Base-by-base conservation (phyloP, 495 filamentous ascomycete species). In the Penicillium roqueforti region DNA sequence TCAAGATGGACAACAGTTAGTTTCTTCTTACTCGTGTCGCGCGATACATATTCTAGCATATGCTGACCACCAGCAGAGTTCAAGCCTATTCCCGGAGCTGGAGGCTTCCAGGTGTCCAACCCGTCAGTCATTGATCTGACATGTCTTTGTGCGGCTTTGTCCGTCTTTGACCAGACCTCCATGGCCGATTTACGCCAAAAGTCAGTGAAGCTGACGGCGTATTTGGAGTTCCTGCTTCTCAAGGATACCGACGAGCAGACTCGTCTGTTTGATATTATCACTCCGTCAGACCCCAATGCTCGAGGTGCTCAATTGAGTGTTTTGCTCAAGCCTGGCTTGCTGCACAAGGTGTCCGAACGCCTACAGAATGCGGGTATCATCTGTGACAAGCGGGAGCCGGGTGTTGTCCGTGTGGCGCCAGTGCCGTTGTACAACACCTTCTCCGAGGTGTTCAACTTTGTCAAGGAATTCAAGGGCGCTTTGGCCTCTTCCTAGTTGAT, bases 401-500 rank as follows among this genome's bases (percentile, higher is more conserved):
- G 92, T 70, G 93, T 98, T 34, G 81, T 98, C 9, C 79, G 93
- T n/a, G 89, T 95, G 4, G 91, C 92, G n/a, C 93, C 93, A 1
- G 82, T 85, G 46, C 92, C 93, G 29, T 61, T 97, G 45, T 98
- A 96, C 68, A 97, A 96, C 72, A 84, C 77, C 1, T 96, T 85
- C 65, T 71, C 67, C 43, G 93, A 98, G 64, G 86, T 89, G 7
- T 88, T 83, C 68, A 62, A 67, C 3, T 97, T 97, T 71, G 84
- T 87, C 5, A 61, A 81, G 54, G 80, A 64, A n/a, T 66, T 76
- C 38, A 69, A 66, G 58, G 55, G 56, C 14, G 69, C 74, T 8
- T 44, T 76, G 51, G 40, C 49, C 31, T 42, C 37, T n/a, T 60
- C 29, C 31, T 37, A 38, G 29, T 25, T 37, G 14, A n/a, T 29